Conservation (phyloP, 108 stramenopile species). For the Asterionellopsis glacialis region DNA sequence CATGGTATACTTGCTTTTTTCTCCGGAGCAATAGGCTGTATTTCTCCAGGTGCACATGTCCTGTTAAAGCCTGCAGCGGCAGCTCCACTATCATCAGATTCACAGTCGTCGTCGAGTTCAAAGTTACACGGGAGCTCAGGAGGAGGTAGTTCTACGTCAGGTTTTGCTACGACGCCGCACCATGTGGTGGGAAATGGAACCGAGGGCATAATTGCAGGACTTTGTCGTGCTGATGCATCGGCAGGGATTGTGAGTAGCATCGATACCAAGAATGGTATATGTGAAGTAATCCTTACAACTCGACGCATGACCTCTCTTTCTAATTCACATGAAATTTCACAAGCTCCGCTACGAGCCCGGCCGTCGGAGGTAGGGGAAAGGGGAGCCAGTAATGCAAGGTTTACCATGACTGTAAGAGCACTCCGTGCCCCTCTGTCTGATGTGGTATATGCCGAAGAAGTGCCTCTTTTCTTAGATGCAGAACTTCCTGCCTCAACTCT, state of each 20-base stretch:
- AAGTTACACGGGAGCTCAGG: slow-evolving; percentile 28
- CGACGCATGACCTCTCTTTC: not conserved
- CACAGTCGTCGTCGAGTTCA: slow-evolving; percentile 18
- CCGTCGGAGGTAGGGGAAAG: not conserved
- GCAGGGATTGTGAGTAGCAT: slow-evolving; percentile 74
- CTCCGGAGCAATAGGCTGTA: slow-evolving; percentile 41
- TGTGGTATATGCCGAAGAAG: slow-evolving; percentile 54
- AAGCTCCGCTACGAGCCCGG: not conserved
- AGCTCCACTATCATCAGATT: slow-evolving; percentile 39
- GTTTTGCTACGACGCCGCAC: slow-evolving; percentile 24
- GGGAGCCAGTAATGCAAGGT: slow-evolving; percentile 7
- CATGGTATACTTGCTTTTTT: slow-evolving; percentile 48
- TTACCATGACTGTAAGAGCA: slow-evolving; percentile 52
- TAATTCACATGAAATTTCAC: not conserved
- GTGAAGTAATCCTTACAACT: slow-evolving; percentile 66
- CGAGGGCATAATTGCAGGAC: slow-evolving; percentile 67
- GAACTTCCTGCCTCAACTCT: no score
- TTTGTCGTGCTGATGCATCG: slow-evolving; percentile 47
- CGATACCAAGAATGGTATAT: slow-evolving; percentile 60
- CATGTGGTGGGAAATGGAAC: slow-evolving; percentile 68
- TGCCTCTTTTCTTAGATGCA: slow-evolving; percentile 39
- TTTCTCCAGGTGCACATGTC: slow-evolving; percentile 48
- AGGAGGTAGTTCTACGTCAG: slow-evolving; percentile 1
- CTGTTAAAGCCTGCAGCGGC: slow-evolving; percentile 62
- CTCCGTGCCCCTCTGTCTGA: slow-evolving; percentile 57